A percentile compares a stretch with the other conserved stretches of the same genome.
Conservation (phyloP, 2,329 filamentous ascomycete species). For the Harringtonia aguacate region DNA sequence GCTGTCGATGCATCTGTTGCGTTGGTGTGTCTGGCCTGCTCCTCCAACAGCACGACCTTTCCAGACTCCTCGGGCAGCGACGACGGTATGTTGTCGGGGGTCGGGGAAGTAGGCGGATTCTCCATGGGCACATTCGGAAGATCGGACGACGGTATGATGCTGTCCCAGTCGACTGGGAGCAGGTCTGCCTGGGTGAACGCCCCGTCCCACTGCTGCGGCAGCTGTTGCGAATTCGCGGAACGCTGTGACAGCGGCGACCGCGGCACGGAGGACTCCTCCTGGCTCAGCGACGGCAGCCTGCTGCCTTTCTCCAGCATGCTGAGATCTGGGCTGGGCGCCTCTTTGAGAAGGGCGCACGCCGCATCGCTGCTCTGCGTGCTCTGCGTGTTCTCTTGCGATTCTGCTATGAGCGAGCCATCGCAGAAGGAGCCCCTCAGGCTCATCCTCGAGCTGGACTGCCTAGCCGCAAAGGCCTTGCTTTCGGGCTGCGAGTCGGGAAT, state of each 20-base stretch:
- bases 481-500: slow-evolving; percentile 44
- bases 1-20: no score
- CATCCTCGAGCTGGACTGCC: background rate
- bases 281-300: background rate
- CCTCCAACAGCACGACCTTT: background rate
- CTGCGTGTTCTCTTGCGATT: background rate
- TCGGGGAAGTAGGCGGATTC: background rate
- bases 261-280: background rate
- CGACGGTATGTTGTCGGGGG: slow-evolving; percentile 5
- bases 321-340: slow-evolving; percentile 2
- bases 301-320: background rate
- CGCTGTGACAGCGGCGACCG: slow-evolving; percentile 1
- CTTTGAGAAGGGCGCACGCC: background rate
- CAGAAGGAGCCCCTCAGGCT: slow-evolving; percentile 10
- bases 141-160: background rate
- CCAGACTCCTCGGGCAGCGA: slow-evolving; percentile 11
- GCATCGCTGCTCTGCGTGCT: background rate
- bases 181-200: no score
- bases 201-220: no score
- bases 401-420: background rate
- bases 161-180: background rate
- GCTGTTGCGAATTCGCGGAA: slow-evolving; percentile 1
- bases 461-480: slow-evolving; percentile 13
- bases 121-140: background rate
- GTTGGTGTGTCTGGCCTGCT: no score